Conservation (phyloP, 1,284 basidiomycete genomes). For the Mycena citricolor region DNA sequence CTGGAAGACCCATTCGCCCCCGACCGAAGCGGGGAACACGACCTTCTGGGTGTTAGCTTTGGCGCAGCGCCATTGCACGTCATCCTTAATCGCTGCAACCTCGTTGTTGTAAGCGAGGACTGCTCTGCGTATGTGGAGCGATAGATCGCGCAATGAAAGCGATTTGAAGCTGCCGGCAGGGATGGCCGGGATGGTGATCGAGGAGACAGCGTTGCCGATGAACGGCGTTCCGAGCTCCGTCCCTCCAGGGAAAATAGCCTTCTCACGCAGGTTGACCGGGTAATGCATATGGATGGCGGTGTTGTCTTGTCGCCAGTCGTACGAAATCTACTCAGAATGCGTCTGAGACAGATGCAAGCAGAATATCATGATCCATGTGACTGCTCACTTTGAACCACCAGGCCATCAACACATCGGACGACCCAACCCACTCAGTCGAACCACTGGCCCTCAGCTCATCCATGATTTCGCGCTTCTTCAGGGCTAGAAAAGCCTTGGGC, state of each 20-base stretch:
- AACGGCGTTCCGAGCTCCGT: slow-evolving; percentile 1
- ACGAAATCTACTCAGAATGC: too few species aligned
- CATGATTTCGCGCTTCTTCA: slow-evolving; percentile 9
- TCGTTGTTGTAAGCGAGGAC: slow-evolving; percentile 3
- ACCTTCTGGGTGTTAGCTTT: not conserved
- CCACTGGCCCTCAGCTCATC: slow-evolving; percentile 5
- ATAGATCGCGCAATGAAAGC: slow-evolving; percentile 1
- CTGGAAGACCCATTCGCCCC: not conserved
- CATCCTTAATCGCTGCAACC: not conserved
- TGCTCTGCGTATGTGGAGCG: slow-evolving; percentile 7
- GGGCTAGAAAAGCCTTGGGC: slow-evolving; percentile 12
- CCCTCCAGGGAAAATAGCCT: slow-evolving; percentile 3
- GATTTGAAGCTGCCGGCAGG: not conserved
- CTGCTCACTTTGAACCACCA: slow-evolving; percentile 18
- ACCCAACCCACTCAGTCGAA: slow-evolving; percentile 6
- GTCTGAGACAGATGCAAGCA: too few species aligned
- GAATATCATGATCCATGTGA: not conserved
- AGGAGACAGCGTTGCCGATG: slow-evolving; percentile 9
- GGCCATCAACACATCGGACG: slow-evolving; percentile 11
- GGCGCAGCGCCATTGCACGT: slow-evolving; percentile 8
- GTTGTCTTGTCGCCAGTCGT: too few species aligned
- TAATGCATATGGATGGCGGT: slow-evolving; percentile 7
- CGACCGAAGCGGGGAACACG: not conserved
- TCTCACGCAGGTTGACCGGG: slow-evolving; percentile 6
- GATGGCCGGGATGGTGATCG: slow-evolving; percentile 3